Percentiles rank a stretch among this genome's conserved stretches.
These are phyloP conservation scores for Escovopsis sp. DNA, from an alignment of 2,329 filamentous ascomycete genomes.

Conservation along the genomic window DNA sequence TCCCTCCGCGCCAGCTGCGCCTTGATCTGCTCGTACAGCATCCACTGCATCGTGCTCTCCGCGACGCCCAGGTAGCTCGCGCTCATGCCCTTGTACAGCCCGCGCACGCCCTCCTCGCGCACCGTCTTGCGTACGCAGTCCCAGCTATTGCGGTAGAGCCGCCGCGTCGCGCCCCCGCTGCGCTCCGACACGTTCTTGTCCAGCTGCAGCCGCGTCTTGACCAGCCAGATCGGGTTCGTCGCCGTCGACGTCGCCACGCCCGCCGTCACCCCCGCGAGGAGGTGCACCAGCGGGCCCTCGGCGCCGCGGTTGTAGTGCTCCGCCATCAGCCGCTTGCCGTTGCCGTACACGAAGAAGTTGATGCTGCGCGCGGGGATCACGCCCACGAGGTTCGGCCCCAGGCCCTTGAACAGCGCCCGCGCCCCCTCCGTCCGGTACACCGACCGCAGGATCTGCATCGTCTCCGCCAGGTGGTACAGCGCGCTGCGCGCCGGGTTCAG, in stretches of 20 bases:
- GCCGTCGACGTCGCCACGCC: constrained; percentile 79
- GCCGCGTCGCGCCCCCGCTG: constrained; percentile 34
- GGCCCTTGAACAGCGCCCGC: constrained; percentile 81
- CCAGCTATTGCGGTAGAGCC: constrained; percentile 73
- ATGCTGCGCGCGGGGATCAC: constrained; percentile 83
- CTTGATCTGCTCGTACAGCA: constrained; percentile 90
- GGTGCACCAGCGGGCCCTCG: constrained; percentile 62
- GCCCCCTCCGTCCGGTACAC: constrained; percentile 73
- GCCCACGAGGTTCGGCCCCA: constrained; percentile 79
- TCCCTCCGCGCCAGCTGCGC: constrained; percentile 51
- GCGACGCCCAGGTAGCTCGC: constrained; percentile 84
- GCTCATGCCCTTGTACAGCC: constrained; percentile 80
- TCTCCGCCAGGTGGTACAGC: constrained; percentile 67
- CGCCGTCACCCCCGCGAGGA: constrained; percentile 60
- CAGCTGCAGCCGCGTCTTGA: constrained; percentile 85
- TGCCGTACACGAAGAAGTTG: constrained; percentile 89
- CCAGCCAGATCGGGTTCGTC: constrained; percentile 92
- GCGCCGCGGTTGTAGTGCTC: constrained; percentile 57
- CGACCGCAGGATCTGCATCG: constrained; percentile 67
- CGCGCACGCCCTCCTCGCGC: constrained; percentile 62
- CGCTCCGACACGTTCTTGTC: constrained; percentile 67
- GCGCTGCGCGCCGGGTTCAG: constrained; percentile 53
- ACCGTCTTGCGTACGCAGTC: constrained; percentile 79
- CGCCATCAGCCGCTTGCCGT: constrained; percentile 71
- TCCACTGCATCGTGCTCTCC: constrained; percentile 85